Conservation (phyloP, 1,139 yeast species). For the Pichia cactophila region DNA sequence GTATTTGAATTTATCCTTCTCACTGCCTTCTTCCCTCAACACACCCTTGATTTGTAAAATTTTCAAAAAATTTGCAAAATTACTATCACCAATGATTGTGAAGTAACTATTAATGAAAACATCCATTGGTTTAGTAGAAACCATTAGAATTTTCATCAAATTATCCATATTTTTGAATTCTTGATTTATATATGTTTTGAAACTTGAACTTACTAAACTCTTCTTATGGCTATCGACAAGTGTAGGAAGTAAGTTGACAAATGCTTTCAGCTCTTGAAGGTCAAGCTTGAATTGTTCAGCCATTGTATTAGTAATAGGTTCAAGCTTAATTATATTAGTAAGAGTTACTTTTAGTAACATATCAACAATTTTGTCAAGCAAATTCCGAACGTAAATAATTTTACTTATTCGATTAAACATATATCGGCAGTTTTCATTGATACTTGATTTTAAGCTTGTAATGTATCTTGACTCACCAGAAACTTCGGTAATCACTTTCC, state of each 20-base stretch:
- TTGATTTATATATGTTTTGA: constrained; percentile 44
- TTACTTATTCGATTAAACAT: constrained; percentile 59
- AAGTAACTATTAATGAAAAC: constrained; percentile 62
- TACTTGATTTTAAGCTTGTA: constrained; percentile 43
- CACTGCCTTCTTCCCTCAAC: constrained; percentile 21
- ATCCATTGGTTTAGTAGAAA: constrained; percentile 58
- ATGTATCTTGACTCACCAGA: constrained; percentile 69
- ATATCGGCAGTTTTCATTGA: constrained; percentile 39
- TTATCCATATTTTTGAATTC: constrained; percentile 48
- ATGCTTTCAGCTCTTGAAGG: constrained; percentile 51
- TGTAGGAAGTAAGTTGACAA: constrained; percentile 47
- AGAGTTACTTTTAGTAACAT: constrained; percentile 50
- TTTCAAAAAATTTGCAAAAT: constrained; percentile 54
- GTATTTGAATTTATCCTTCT: constrained; percentile 39
- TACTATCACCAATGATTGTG: constrained; percentile 58
- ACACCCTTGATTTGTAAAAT: constrained; percentile 59
- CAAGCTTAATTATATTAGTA: constrained; percentile 47
- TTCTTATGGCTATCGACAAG: constrained; percentile 26
- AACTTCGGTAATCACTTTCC: constrained; percentile 57
- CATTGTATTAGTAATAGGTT: constrained; percentile 60
- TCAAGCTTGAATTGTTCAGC: constrained; percentile 82
- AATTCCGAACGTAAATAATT: constrained; percentile 62
- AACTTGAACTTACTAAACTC: constrained; percentile 32
- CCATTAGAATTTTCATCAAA: constrained; percentile 56
- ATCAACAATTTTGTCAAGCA: constrained; percentile 74